Percentiles rank a stretch among this genome's conserved stretches.
These are phyloP conservation scores for Prunus padus DNA, from an alignment of 306 rosid genomes.

Conservation along the genomic window DNA sequence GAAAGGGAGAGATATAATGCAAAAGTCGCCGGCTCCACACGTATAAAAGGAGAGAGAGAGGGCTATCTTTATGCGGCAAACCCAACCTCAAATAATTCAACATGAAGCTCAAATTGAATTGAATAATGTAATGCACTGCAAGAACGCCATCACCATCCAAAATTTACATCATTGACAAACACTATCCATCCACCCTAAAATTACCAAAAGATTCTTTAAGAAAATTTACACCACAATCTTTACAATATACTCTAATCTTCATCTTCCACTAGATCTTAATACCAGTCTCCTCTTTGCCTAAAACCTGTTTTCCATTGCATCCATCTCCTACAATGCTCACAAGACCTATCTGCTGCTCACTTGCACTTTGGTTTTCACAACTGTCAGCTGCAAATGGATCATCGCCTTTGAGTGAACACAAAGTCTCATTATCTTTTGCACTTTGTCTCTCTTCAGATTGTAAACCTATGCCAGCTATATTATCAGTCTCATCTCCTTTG, in stretches of 20 bases:
- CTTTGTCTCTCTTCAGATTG: constrained; percentile 21
- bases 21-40: too few relatives aligned
- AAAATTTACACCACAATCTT: constrained; percentile 22
- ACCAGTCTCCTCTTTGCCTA: constrained; percentile 10
- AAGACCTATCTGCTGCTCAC: constrained; percentile 29
- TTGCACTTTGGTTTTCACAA: constrained; percentile 31
- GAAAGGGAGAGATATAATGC: too few relatives aligned
- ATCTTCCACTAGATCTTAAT: constrained; percentile 1
- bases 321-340: constrained; percentile 19
- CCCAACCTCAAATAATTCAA: neutral
- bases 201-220: neutral
- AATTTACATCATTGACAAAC: neutral
- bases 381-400: constrained; percentile 11
- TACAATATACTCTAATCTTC: constrained; percentile 1
- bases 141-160: neutral
- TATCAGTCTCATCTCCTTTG: constrained; percentile 12
- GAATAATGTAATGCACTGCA: neutral
- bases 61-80: too few relatives aligned
- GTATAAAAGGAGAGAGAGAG: neutral
- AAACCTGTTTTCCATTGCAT: constrained; percentile 16
- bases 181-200: neutral
- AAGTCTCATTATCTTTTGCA: constrained; percentile 17
- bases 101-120: neutral
- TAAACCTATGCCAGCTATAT: constrained; percentile 13
- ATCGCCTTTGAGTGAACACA: constrained; percentile 6